phyloP scores from a whole-genome alignment of 2,329 filamentous ascomycete species.

The Monosporascus ibericus region DNA sequence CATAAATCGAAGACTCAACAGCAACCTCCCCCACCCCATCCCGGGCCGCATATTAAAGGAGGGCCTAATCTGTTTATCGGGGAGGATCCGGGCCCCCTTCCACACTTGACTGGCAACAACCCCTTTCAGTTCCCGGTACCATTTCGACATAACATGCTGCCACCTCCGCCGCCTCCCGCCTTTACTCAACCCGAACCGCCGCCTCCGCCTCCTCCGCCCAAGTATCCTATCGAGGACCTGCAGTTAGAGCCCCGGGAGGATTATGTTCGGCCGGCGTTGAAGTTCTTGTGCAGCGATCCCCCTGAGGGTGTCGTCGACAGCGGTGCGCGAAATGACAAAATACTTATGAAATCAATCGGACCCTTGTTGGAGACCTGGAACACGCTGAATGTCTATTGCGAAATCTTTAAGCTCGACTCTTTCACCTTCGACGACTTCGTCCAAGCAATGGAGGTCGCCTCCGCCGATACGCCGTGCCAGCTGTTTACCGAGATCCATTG shows the following conservation, averaged over 20 bases:
- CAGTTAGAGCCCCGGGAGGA: slow-evolving; percentile 67
- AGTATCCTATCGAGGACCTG: slow-evolving; percentile 93
- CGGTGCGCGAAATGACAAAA: slow-evolving; percentile 47
- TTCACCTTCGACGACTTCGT: slow-evolving; percentile 97
- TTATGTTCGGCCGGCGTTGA: slow-evolving; percentile 64
- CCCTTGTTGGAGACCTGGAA: slow-evolving; percentile 89
- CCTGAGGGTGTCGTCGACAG: slow-evolving; percentile 43
- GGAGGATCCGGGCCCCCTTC: slow-evolving; percentile 32
- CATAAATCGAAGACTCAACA: slow-evolving; percentile 56
- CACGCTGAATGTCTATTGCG: slow-evolving; percentile 95
- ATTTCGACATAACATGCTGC: slow-evolving; percentile 38
- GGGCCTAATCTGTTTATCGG: slow-evolving; percentile 30
- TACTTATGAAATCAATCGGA: slow-evolving; percentile 82
- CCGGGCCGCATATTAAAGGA: slow-evolving; percentile 29
- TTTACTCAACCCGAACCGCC: slow-evolving; percentile 43
- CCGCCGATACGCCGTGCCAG: slow-evolving; percentile 69
- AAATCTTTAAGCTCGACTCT: slow-evolving; percentile 88
- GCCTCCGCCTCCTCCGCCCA: slow-evolving; percentile 69
- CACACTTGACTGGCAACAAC: slow-evolving; percentile 37
- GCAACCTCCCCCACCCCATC: slow-evolving; percentile 30
- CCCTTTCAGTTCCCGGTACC: slow-evolving; percentile 40
- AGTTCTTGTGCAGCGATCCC: slow-evolving; percentile 67
- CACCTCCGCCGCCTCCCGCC: slow-evolving; percentile 38
- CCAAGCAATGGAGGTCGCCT: slow-evolving; percentile 75
- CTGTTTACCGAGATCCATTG: slow-evolving; percentile 89